Evolutionary conservation across 2,329 filamentous ascomycete genomes (phyloP).

Genomic region (Xylaria sp.): DNA sequence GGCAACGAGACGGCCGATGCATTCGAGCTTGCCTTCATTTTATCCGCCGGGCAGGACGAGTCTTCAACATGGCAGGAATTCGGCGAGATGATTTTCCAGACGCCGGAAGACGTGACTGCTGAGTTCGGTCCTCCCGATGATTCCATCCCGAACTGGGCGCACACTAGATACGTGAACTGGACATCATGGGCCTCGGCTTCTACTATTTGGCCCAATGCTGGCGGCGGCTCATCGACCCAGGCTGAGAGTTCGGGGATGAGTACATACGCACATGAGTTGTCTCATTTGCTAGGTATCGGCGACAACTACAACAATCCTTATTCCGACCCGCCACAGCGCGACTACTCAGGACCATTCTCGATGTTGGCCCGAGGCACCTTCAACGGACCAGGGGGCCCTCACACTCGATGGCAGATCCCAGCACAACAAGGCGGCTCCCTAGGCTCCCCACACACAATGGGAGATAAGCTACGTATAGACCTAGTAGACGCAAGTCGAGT

Average conservation of each 20-base stretch:
- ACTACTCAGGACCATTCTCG: constrained; percentile 58
- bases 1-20: constrained; percentile 54
- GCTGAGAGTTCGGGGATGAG: constrained; percentile 59
- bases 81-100: constrained; percentile 58
- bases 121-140: constrained; percentile 56
- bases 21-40: constrained; percentile 59
- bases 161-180: constrained; percentile 59
- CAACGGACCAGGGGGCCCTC: constrained; percentile 59
- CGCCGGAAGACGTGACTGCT: constrained; percentile 53
- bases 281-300: constrained; percentile 56
- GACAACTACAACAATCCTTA: constrained; percentile 64
- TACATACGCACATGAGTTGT: constrained; percentile 59
- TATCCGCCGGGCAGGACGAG: constrained; percentile 61
- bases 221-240: constrained; percentile 57
- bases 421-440: constrained; percentile 54
- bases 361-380: constrained; percentile 60
- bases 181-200: constrained; percentile 58
- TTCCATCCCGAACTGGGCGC: constrained; percentile 52
- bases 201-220: constrained; percentile 60
- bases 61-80: constrained; percentile 63
- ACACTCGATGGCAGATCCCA: constrained; percentile 59
- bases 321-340: constrained; percentile 49
- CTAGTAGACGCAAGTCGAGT: constrained; percentile 51
- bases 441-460: constrained; percentile 58
- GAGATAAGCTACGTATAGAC: constrained; percentile 59